Conservation (phyloP, 139 green algal genomes). For the Volvox africanus region DNA sequence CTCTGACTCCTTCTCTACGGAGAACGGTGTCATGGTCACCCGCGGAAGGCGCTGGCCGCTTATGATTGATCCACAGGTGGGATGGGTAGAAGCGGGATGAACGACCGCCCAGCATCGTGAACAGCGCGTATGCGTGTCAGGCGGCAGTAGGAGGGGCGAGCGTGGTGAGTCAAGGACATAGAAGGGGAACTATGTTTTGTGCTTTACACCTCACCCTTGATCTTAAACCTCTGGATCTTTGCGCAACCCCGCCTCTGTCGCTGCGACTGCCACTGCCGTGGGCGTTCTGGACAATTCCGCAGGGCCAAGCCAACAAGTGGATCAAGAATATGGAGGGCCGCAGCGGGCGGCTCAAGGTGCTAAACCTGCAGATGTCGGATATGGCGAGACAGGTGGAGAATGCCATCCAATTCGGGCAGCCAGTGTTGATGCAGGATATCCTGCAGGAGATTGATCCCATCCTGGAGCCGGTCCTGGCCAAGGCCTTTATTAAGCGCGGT, state of each 20-base stretch:
- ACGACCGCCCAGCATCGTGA: too few species aligned
- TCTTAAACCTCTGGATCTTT: too few species aligned
- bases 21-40: constrained; percentile 88
- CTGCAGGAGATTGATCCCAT: constrained; percentile 87
- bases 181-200: too few species aligned
- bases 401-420: constrained; percentile 84
- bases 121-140: too few species aligned
- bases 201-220: too few species aligned
- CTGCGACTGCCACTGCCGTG: neutral
- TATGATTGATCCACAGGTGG: constrained; percentile 85
- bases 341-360: constrained; percentile 71
- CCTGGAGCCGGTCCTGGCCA: constrained; percentile 84
- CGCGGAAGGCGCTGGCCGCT: constrained; percentile 81
- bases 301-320: constrained; percentile 89
- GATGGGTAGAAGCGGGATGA: neutral
- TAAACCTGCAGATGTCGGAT: constrained; percentile 82
- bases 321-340: constrained; percentile 86
- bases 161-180: too few species aligned
- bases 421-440: constrained; percentile 82
- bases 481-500: constrained; percentile 85
- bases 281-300: neutral
- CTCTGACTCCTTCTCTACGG: constrained; percentile 81
- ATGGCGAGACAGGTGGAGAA: constrained; percentile 85
- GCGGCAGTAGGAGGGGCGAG: too few species aligned
- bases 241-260: neutral